Evolutionary conservation across 2,329 filamentous ascomycete genomes (phyloP), one percentile per base, ranked within the genome.

Genomic region (Calonectria hawksworthii): DNA sequence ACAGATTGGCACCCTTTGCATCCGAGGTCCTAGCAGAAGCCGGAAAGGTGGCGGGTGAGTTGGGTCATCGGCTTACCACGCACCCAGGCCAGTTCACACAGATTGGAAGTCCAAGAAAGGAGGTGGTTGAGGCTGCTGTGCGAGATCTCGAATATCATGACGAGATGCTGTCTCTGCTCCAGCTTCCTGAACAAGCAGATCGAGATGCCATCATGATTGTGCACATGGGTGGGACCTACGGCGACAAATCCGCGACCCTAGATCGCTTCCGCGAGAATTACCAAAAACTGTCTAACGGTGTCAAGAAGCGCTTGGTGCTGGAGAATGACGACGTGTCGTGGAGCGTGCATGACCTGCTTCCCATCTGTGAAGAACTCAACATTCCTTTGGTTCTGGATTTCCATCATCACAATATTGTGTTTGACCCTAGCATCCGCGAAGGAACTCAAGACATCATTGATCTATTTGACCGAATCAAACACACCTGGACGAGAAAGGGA

Each of bases 81-180:
- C 96, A 99, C 83, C 96, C 96, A 0, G 96, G 96, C 21, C 96
- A 95, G 86, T 99, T 96, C 81, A 98, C 96, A 0, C 96, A 99
- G 83, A 89, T 99, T 3, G 96, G 95, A 0, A 98, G 95, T 4
- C 96, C 96, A 0, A 91, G 94, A 4, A 88, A 90, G 38, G 92
- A 94, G 75, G 96, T 98, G 2, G 93, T 98, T 14, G 88, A 90
- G 2, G 95, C 92, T 70, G 92, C 96, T 0, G 85, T 98, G 4
- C 92, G 96, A 6, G 96, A 98, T 84, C 88, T 99, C 0, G 93
- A 94, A 63, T 99, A 98, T 76, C 96, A 98, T 80, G 92, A 95
- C 63, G 96, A 99, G 84, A 86, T 99, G 90, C 89, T 98, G 0
- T 90, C 91, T 4, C 89, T 98, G 0, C 88, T 98, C 10, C 92